phyloP scores from a whole-genome alignment of 768 basidiomycete species.

The Pilatotrama ljubarskyi region DNA sequence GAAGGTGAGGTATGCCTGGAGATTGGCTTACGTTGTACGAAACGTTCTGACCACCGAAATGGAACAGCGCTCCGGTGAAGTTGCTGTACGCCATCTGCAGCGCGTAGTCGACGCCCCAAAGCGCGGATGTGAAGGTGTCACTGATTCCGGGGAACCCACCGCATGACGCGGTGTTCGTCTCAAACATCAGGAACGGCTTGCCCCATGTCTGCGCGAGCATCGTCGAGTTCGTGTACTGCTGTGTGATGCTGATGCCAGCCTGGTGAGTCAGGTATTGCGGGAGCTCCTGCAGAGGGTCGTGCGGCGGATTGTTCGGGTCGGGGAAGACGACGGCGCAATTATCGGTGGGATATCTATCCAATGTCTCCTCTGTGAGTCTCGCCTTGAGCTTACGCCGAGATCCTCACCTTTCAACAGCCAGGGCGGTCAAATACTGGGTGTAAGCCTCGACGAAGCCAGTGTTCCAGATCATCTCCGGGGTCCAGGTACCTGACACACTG shows the following conservation, averaged over 20 bases:
- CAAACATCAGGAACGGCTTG: slow-evolving; percentile 49
- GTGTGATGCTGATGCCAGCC: slow-evolving; percentile 36
- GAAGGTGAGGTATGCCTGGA: background rate
- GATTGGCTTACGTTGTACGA: slow-evolving; percentile 50
- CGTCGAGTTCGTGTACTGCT: slow-evolving; percentile 40
- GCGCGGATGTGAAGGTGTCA: slow-evolving; percentile 49
- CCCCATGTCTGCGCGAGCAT: slow-evolving; percentile 33
- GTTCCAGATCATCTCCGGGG: slow-evolving; percentile 52
- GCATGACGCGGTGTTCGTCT: slow-evolving; percentile 55
- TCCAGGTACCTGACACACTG: slow-evolving; percentile 56
- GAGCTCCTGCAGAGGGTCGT: slow-evolving; percentile 41
- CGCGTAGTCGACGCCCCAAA: slow-evolving; percentile 54
- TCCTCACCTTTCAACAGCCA: slow-evolving; percentile 57
- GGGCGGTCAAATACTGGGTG: slow-evolving; percentile 39
- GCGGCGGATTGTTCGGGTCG: slow-evolving; percentile 24
- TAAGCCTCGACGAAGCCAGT: slow-evolving; percentile 51
- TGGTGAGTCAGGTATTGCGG: slow-evolving; percentile 47
- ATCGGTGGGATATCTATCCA: slow-evolving; percentile 38
- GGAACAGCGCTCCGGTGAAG: slow-evolving; percentile 48
- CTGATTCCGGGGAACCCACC: slow-evolving; percentile 55
- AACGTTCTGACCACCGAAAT: slow-evolving; percentile 48
- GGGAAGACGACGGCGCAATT: slow-evolving; percentile 34
- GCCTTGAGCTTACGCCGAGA: background rate
- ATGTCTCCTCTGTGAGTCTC: background rate
- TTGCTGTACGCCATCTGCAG: slow-evolving; percentile 50